Evolutionary conservation across 2,329 filamentous ascomycete genomes (phyloP), one percentile per base, ranked within the genome.

Genomic region (Ophiostoma piceae): DNA sequence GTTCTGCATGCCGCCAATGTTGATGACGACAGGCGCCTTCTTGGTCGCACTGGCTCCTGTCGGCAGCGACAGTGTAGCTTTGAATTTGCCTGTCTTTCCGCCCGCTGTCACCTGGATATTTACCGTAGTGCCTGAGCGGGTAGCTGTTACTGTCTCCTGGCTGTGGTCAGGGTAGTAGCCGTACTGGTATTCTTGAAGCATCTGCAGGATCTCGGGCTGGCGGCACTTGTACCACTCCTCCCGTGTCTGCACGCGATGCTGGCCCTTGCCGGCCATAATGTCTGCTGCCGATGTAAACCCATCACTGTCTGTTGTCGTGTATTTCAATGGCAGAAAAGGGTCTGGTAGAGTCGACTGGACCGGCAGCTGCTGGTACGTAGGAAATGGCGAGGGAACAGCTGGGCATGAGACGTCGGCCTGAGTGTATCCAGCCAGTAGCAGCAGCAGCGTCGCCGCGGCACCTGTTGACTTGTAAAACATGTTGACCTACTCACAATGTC

Each of bases 71-170:
- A 57, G 9, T 11, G 51, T 57, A 14, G 16, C 43, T 57, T 22
- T 57, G 51, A 57, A 57, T n/a, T 57, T 57, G 51, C 51, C 51
- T 22, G 51, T 57, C 51, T 57, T 57, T 11, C 51, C 51, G 6
- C 16, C 51, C 9, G 51, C 19, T 22, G 51, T 26, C 9, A 26
- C 22, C 19, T 57, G 51, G 11, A 57, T 57, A 14, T 57, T 57
- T 4, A 26, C 51, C 12, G 51, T 26, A 14, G n/a, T 57, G 8
- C 51, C 16, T 11, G 51, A 57, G 11, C 51, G 51, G n/a, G 51
- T 57, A 9, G 51, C 51, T 57, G 16, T 14, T 11, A 29, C n/a
- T 57, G 51, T 22, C 51, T 57, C 51, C 22, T 57, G 51, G 16
- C n/a, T 57, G 22, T 22, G 51, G 4, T 26, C 51, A 26, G 51